Base-by-base conservation (phyloP, 2,329 filamentous ascomycete genomes). In the Colletotrichum orbiculare region DNA sequence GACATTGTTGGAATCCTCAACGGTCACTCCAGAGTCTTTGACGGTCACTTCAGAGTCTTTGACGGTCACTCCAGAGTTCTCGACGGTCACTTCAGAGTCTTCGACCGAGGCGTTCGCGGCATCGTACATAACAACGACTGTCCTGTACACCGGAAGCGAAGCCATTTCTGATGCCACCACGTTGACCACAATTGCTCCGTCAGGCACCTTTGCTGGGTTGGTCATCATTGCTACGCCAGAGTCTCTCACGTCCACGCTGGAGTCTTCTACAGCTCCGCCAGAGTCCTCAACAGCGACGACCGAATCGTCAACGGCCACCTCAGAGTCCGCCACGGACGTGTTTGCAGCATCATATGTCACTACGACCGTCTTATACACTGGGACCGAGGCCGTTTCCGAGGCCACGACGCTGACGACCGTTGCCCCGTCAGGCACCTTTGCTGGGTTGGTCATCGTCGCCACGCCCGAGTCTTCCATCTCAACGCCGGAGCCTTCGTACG, bases 401-500 rank as follows among this genome's bases (percentile, higher is more conserved):
- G 50, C 54, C 6, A 55, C 35, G 2, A 52, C 52, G 6, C 43
- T 66, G 8, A 54, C 50, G 8, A 68, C 60, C 9, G 45, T 65
- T 5, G 8, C 52, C 2, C 54, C 55, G 0, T 15, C 25, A 4
- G 64, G 64, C 2, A 62, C 49, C n/a, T 42, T n/a, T 2, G 48
- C 54, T 17, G 64, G 64, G 2, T 67, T 65, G 1, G 38, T 67
- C 3, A 43, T 68, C 15, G 55, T 68, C 13, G 47, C 42, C 15
- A 48, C 38, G 11, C 54, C 54, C 6, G 54, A 45, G 42, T 46
- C 54, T 13, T 43, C 47, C 8, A 43, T 56, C 12, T 39, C 54
- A 3, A 46, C 54, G 15, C 34, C 47, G 11, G 34, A 37, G 34
- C 33, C 34, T 7, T 15, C 34, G 1, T 50, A 34, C 33, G 47